Percentiles rank a stretch among this genome's conserved stretches.
phyloP scores from a whole-genome alignment of 805 yeast genomes.

The Metschnikowia orientalis region DNA sequence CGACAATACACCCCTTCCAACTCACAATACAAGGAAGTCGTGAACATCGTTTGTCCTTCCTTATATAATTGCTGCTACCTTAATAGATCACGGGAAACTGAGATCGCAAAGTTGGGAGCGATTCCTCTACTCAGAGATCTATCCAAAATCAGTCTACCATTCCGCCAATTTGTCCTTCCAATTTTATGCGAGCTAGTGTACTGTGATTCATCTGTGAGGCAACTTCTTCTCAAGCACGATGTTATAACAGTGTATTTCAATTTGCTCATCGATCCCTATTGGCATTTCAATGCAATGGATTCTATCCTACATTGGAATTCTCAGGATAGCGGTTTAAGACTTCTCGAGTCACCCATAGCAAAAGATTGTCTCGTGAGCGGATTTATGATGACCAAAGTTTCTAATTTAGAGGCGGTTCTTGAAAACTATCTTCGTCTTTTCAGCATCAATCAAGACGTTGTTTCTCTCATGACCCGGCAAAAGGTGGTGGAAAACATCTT shows the following conservation, averaged over 20 bases:
- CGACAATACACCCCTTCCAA: conserved; percentile 25
- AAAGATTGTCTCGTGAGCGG: conserved; percentile 35
- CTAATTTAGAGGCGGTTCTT: conserved; percentile 42
- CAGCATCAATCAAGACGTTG: conserved; percentile 18
- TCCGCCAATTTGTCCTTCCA: conserved; percentile 51
- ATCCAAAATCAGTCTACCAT: conserved; percentile 37
- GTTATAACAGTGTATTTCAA: conserved; percentile 37
- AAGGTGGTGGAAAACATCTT: conserved; percentile 28
- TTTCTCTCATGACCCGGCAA: conserved; percentile 23
- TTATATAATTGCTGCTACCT: conserved; percentile 51
- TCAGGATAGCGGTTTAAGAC: conserved; percentile 23
- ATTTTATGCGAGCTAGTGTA: conserved; percentile 50
- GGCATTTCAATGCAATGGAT: conserved; percentile 55
- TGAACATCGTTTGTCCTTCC: conserved; percentile 44
- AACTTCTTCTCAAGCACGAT: conserved; percentile 31
- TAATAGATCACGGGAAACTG: conserved; percentile 41
- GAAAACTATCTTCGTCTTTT: conserved; percentile 38
- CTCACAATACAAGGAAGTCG: conserved; percentile 34
- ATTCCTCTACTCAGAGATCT: conserved; percentile 42
- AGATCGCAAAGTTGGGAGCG: conserved; percentile 44
- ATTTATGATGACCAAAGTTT: conserved; percentile 34
- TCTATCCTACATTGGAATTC: conserved; percentile 41
- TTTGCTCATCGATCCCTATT: conserved; percentile 47
- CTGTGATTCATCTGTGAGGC: conserved; percentile 38
- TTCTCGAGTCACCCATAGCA: conserved; percentile 24